Base-by-base conservation (phyloP, 352 stramenopile genomes). In the Pythium apleroticum region DNA sequence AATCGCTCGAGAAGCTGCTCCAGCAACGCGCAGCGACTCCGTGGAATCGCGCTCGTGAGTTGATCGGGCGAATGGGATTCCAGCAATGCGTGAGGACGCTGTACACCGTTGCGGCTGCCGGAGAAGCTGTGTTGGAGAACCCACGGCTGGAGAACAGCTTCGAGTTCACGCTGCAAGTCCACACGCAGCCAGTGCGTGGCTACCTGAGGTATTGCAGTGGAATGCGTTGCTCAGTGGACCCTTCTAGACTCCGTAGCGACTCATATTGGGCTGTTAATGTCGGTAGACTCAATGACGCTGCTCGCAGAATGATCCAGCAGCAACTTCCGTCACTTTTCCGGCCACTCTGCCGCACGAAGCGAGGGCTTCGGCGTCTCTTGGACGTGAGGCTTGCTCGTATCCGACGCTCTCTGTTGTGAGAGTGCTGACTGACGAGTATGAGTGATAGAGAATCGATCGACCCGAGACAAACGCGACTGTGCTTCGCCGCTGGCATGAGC, bases 91-190 rank as follows among this genome's bases (percentile, higher is more conserved):
- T 68, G 52, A 7, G 8, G 17, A 27, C 7, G n/a, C 20, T 57
- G 33, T 69, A 60, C 24, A 28, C 3, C 1, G 15, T 41, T 0
- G 24, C 57, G n/a, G 19, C 8, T 4, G 39, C 1, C 20, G 10
- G 8, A 5, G 35, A 57, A 3, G 10, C 11, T 14, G 20, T 65
- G 9, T 25, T 65, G 12, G 35, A 52, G 20, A 46, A 56, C 30
- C 57, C 63, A 1, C 46, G 41, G 20, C 20, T 60, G 10, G 63
- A 70, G 20, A 28, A 56, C 11, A 28, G 37, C 11, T 65, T 70
- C 41, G 15, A 57, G 1, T 27, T 70, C 27, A 22, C 28, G 3
- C n/a, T 62, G 2, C 27, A 61, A 15, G 22, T 25, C 1, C 24
- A 70, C n/a, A 24, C 30, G 3, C 28, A 22, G 12, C 63, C 56